A percentile compares a stretch with the other conserved stretches of the same genome.
These are phyloP conservation scores for Gossypium raimondii DNA, from an alignment of 345 rosid genomes.

Conservation along the genomic window DNA sequence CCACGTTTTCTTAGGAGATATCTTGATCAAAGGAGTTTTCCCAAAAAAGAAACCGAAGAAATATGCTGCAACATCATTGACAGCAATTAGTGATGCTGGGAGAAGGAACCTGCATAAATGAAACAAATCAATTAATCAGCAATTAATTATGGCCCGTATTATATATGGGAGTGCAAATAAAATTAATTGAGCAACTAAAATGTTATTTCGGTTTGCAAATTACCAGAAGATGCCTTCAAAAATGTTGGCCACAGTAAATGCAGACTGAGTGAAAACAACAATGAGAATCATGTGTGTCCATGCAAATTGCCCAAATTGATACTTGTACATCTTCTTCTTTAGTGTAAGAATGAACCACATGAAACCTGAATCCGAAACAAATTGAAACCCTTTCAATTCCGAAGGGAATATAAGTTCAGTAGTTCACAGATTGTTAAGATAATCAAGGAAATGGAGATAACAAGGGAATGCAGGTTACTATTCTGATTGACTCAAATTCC, in stretches of 20 bases:
- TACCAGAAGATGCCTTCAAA: constrained; percentile 98
- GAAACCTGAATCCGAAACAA: constrained; percentile 47
- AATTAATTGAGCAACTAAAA: not conserved
- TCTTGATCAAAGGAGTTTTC: constrained; percentile 78
- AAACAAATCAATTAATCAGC: not conserved
- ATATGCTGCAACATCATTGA: constrained; percentile 86
- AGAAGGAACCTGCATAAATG: constrained; percentile 72
- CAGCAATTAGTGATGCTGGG: constrained; percentile 84
- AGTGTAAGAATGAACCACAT: constrained; percentile 95
- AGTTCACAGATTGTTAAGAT: not conserved
- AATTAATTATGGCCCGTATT: not conserved
- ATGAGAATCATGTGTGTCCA: constrained; percentile 99
- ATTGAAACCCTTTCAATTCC: not conserved
- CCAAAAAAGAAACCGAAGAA: constrained; percentile 93
- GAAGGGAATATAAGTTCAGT: not conserved
- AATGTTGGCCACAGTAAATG: constrained; percentile 86
- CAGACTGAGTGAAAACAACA: constrained; percentile 86
- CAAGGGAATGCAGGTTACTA: not conserved
- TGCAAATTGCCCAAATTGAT: constrained; percentile 96
- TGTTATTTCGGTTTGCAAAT: not conserved
- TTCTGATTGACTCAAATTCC: not conserved
- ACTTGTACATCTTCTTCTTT: constrained; percentile 94
- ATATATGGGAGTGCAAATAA: not conserved
- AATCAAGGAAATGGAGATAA: not conserved
- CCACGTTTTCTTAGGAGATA: constrained; percentile 99